Evolutionary conservation across 2,329 filamentous ascomycete genomes (phyloP), one percentile per base, ranked within the genome.

Genomic region (Alternaria arborescens): DNA sequence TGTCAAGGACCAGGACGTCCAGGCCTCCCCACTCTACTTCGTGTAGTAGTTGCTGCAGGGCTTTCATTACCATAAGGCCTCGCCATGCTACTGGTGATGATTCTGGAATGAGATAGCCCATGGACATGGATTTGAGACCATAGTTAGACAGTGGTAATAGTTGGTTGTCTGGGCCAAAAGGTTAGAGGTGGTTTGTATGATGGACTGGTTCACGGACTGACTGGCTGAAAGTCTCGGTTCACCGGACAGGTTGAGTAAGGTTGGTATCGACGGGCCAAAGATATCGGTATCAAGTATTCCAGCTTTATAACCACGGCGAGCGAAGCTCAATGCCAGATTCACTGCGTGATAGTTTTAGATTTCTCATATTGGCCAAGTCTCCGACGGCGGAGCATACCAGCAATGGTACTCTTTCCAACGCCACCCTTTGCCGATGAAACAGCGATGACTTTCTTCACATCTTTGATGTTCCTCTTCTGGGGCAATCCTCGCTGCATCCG

Each of bases 51-150:
- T 99, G 95, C 69, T 97, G 94, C 66, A 99, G 85, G 0, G 95
- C 95, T 75, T 98, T 99, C 85, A 97, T 96, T 14, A 98, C 92
- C 94, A 99, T 97, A 3, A 97, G 86, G 0, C 95, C 95, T 52
- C 95, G 88, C 95, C 95, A 99, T 32, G 95, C 94, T 16, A 99
- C 91, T 0, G 94, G 92, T 5, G 92, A 91, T 11, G 88, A 86
- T 66, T 93, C 89, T 20, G 87, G 87, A 1, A 97, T 88, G 1
- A 99, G 85, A 67, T 97, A 98, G 51, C 95, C 95, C 92, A 99
- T 98, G 0, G 94, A 97, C 95, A 99, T 99, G 55, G 93, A 96
- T 80, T 96, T 96, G 58, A 99, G 86, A 41, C 95, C 95, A 82
- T 98, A 98, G 75, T 97, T 97, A 22, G 91, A 93, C 24, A 99